These are phyloP conservation scores for Fusarium brevicatenulatum DNA, from an alignment of 2,329 filamentous ascomycete species.

Conservation along the genomic window DNA sequence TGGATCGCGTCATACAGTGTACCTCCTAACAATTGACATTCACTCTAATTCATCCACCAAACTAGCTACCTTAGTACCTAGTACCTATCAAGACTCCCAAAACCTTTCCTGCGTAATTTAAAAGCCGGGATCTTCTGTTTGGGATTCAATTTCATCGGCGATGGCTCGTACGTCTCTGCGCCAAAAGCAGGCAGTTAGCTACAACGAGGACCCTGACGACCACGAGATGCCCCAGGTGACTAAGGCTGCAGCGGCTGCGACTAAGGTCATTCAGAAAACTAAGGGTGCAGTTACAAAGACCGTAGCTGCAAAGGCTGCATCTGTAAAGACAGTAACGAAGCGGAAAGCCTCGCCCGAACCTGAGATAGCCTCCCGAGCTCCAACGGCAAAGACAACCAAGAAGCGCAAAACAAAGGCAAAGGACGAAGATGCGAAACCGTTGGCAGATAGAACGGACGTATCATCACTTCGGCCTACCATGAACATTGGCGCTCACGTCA, in stretches of 20 bases:
- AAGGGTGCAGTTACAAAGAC: slow-evolving; percentile 41
- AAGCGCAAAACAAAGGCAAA: slow-evolving; percentile 56
- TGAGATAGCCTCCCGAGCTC: slow-evolving; percentile 29
- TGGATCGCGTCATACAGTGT: slow-evolving; percentile 34
- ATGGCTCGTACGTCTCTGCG: slow-evolving; percentile 52
- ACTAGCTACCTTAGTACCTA: background rate
- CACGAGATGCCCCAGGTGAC: slow-evolving; percentile 27
- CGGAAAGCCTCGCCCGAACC: slow-evolving; percentile 47
- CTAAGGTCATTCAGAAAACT: slow-evolving; percentile 43
- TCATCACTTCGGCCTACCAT: slow-evolving; percentile 73
- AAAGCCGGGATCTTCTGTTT: background rate
- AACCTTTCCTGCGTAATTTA: background rate
- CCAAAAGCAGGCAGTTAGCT: slow-evolving; percentile 47
- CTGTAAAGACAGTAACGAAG: slow-evolving; percentile 44
- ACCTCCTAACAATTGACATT: background rate
- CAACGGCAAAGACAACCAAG: slow-evolving; percentile 49
- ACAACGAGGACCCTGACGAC: slow-evolving; percentile 45
- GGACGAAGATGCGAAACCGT: slow-evolving; percentile 63
- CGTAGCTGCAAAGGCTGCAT: slow-evolving; percentile 36
- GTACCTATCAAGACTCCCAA: too few species aligned
- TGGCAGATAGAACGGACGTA: slow-evolving; percentile 74
- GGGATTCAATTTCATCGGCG: background rate
- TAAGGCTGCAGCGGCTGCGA: slow-evolving; percentile 32
- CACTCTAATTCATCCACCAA: background rate
- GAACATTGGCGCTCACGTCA: slow-evolving; percentile 93